Base-by-base conservation (phyloP, 148 eudicot genomes). In the Cornus suecica region DNA sequence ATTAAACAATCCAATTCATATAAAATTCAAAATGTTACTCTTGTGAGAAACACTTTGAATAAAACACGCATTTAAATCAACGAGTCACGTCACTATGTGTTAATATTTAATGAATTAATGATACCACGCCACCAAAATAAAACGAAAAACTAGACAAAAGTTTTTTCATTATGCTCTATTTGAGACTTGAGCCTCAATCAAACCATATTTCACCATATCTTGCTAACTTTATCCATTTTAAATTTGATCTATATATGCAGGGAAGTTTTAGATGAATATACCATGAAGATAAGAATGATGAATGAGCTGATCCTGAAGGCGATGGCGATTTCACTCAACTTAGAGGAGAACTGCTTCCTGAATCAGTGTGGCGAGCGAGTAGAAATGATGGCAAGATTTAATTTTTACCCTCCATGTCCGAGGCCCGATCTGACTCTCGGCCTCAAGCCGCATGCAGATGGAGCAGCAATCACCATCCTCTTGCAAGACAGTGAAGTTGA, bases 381-480 rank as follows among this genome's bases (percentile, higher is more conserved):
- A 67, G 42, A 16, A 18, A 67, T 80, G 76, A 5, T 32, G 2
- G 79, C 81, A 4, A 78, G 84, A 69, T 84, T 60, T 27, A 84
- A 78, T 70, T 78, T 66, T 8, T 84, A 84, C 80, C 82, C 84
- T 27, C 84, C 75, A 1, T 75, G 84, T 54, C 82, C 82, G n/a
- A 78, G 74, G 75, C 84, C 84, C 30, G 84, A 81, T 58, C 77
- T 61, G 0, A 51, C 32, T 6, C 77, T 84, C 4, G 87, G 87
- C 14, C 31, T 72, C 74, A 81, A 77, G 73, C 76, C 81, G 2
- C 87, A 84, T 30, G 78, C 77, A 9, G 84, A 84, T 72, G 84
- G 62, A 68, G 68, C 87, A 8, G 79, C 80, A 2, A 68, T 84
- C 28, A 84, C 78, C 5, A 62, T 81, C 72, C 75, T 84, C 28